A percentile compares a stretch with the other conserved stretches of the same genome.
These are phyloP conservation scores for Metarhizium guizhouense DNA, from an alignment of 2,329 filamentous ascomycete genomes.

Conservation along the genomic window DNA sequence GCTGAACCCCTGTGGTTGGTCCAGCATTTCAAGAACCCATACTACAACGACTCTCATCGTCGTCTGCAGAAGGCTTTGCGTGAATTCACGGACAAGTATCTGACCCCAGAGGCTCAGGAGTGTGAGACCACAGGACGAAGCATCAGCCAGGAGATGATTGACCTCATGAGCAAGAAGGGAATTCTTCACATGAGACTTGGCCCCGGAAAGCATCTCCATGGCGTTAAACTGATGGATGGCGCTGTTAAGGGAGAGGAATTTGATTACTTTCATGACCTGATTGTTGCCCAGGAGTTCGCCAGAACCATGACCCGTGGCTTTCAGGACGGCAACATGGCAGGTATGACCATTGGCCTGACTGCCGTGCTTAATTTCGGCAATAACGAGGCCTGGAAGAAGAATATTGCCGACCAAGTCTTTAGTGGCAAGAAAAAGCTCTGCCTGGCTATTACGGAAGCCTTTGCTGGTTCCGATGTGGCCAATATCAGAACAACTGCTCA, in stretches of 20 bases:
- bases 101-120: slow-evolving; percentile 66
- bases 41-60: slow-evolving; percentile 69
- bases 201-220: slow-evolving; percentile 73
- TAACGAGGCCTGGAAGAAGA: slow-evolving; percentile 55
- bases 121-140: slow-evolving; percentile 66
- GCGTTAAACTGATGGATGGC: slow-evolving; percentile 57
- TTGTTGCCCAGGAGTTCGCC: slow-evolving; percentile 64
- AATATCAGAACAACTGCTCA: slow-evolving; percentile 69
- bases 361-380: slow-evolving; percentile 72
- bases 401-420: slow-evolving; percentile 63
- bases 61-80: slow-evolving; percentile 60
- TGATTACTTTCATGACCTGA: slow-evolving; percentile 79
- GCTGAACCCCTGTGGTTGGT: slow-evolving; percentile 78
- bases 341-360: slow-evolving; percentile 75
- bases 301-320: slow-evolving; percentile 69
- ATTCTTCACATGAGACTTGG: slow-evolving; percentile 76
- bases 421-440: slow-evolving; percentile 81
- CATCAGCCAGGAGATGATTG: slow-evolving; percentile 64
- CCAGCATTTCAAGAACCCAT: slow-evolving; percentile 67
- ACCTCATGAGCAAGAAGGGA: slow-evolving; percentile 66
- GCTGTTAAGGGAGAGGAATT: slow-evolving; percentile 70
- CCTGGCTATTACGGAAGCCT: slow-evolving; percentile 80
- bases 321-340: slow-evolving; percentile 79
- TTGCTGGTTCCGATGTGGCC: slow-evolving; percentile 73
- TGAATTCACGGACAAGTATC: slow-evolving; percentile 61